Base-by-base conservation (phyloP, 768 basidiomycete species). In the Boletus reticuloceps region DNA sequence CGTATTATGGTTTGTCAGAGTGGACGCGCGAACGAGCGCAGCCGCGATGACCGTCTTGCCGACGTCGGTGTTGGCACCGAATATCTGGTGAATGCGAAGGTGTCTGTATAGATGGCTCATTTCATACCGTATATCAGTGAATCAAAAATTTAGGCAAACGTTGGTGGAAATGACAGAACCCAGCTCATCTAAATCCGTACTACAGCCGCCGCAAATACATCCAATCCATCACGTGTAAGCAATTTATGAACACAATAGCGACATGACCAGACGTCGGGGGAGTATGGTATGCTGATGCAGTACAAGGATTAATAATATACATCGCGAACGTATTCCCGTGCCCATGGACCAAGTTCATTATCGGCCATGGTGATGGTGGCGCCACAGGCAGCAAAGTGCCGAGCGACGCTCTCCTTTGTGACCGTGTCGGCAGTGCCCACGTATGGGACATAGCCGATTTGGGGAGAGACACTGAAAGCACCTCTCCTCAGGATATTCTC, bases 31-130 rank as follows among this genome's bases (percentile, higher is more conserved):
- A 42, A 86, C 82, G 36, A 98, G 83, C 1, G 91, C 91, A 3
- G 94, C 83, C 1, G 92, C 89, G 51, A 98, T 75, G 54, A 98
- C 80, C 0, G 95, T 97, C 74, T 98, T 98, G 27, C 96, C 96
- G 47, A 98, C 94, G 71, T 94, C 86, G 3, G 96, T 98, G 72
- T 96, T 97, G 1, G 95, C 94, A 32, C 96, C 96, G 65, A 97
- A 96, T 55, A 98, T 77, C 68, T 96, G 92, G 70, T 94, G 91
- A 31, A 94, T 76, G 17, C 92, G 84, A 34, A 98, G 80, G 66
- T 94, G 81, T 64, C 83, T 86, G 77, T 89, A 95, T 43, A 98
- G 85, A 20, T 87, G 79, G 47, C 89, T 83, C 92, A 94, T 94
- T 20, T 59, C 60, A 55, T 54, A 55, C 37, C 42, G 38, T 9